These are phyloP conservation scores for Polytrichum formosum DNA, from an alignment of 225 moss, liverwort and hornwort genomes.

Conservation along the genomic window DNA sequence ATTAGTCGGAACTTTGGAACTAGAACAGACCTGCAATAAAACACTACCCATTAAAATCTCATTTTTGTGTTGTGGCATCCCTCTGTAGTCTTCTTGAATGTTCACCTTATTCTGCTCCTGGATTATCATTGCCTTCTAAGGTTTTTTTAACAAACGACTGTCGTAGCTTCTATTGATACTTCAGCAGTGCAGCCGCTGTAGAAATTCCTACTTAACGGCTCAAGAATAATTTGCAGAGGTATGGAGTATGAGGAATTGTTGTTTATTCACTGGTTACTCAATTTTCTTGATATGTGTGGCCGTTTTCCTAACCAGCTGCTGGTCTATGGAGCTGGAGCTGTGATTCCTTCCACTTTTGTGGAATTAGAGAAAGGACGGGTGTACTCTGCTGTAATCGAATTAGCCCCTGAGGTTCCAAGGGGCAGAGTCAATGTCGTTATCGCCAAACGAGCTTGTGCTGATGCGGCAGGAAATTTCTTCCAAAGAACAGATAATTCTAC, in stretches of 20 bases:
- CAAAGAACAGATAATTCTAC: conserved; percentile 27
- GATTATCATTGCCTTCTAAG: too few species aligned
- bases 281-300: not conserved
- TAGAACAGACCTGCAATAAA: too few species aligned
- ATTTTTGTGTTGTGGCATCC: too few species aligned
- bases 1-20: too few species aligned
- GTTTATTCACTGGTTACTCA: not conserved
- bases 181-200: too few species aligned
- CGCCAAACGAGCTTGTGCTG: conserved; percentile 27
- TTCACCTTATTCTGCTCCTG: too few species aligned
- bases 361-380: conserved; percentile 27
- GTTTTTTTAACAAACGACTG: too few species aligned
- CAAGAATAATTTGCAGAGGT: not conserved
- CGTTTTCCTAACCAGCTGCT: conserved; percentile 21
- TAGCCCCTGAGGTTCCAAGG: conserved; percentile 17
- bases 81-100: too few species aligned
- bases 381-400: conserved; percentile 19
- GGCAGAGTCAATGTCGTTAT: conserved; percentile 25
- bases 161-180: too few species aligned
- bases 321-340: conserved; percentile 30
- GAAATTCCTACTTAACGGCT: too few species aligned
- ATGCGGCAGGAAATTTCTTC: conserved; percentile 37
- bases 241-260: not conserved
- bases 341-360: conserved; percentile 24
- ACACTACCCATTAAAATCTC: too few species aligned